A percentile compares a stretch with the other conserved stretches of the same genome.
These are phyloP conservation scores for Pichia heedii DNA, from an alignment of 805 yeast genomes.

Conservation along the genomic window DNA sequence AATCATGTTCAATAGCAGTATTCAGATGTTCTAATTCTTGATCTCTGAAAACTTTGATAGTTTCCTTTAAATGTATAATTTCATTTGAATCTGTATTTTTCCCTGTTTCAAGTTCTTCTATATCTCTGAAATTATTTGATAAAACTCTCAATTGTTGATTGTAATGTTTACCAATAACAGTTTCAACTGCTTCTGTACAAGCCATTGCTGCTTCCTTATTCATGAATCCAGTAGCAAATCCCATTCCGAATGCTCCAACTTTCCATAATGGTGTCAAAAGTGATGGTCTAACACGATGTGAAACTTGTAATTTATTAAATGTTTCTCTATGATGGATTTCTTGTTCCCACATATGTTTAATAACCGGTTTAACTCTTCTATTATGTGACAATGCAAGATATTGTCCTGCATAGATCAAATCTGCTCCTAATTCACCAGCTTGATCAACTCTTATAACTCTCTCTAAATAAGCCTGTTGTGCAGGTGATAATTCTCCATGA, in stretches of 20 bases:
- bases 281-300: conserved; percentile 84
- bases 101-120: conserved; percentile 26
- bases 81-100: conserved; percentile 39
- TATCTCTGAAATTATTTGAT: conserved; percentile 52
- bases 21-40: conserved; percentile 93
- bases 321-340: conserved; percentile 86
- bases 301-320: conserved; percentile 66
- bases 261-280: conserved; percentile 90
- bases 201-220: conserved; percentile 99
- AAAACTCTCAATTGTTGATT: conserved; percentile 79
- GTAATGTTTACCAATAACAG: conserved; percentile 95
- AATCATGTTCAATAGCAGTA: conserved; percentile 87
- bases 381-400: conserved; percentile 59
- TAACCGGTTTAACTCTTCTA: conserved; percentile 69
- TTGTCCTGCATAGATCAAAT: conserved; percentile 89
- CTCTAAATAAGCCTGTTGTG: conserved; percentile 64
- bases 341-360: conserved; percentile 98
- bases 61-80: conserved; percentile 44
- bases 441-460: conserved; percentile 86
- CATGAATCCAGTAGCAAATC: conserved; percentile 74
- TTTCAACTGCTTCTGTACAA: conserved; percentile 97
- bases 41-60: conserved; percentile 74
- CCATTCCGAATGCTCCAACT: conserved; percentile 79
- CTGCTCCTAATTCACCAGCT: conserved; percentile 96
- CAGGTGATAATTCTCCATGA: conserved; percentile 27